Evolutionary conservation across 2,329 filamentous ascomycete genomes (phyloP), one percentile per base, ranked within the genome.

Genomic region (Pyrenophora seminiperda): DNA sequence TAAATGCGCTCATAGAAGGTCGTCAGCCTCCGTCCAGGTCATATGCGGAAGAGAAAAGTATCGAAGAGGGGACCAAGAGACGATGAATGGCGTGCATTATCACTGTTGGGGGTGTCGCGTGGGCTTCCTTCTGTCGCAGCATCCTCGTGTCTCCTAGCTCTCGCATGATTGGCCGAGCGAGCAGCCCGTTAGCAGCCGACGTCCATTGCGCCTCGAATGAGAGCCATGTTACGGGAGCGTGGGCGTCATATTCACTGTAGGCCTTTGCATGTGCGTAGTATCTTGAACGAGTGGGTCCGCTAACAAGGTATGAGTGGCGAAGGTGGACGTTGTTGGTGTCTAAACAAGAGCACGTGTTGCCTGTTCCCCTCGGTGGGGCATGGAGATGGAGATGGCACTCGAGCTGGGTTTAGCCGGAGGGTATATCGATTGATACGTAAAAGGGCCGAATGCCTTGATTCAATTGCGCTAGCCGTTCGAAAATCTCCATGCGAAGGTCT

Each of bases 41-140:
- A 34, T 49, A 46, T 10, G 19, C 33, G 41, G 50, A 37, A 29
- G 24, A 43, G 37, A 18, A 46, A 18, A 33, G 30, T 24, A 41
- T 31, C 50, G 15, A n/a, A 17, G 46, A 57, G 58, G 55, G 58
- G 54, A 33, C 33, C 20, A 40, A 41, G 31, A 49, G 20, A 55
- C 36, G 32, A 43, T 40, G 53, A 47, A 32, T 38, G 37, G 56
- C 49, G 49, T 49, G 48, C 54, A 60, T 64, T 58, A 54, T 62
- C 58, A 56, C 46, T 41, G 40, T 53, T 47, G 51, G 57, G 46
- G 54, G 62, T 66, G 63, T 66, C 63, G 63, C 63, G 63, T 66
- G 63, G 59, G 63, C 61, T 61, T 46, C 53, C 55, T 59, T 54
- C 56, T 63, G 58, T 65, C 51, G 56, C 61, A 64, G 44, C 52